Evolutionary conservation across 495 filamentous ascomycete genomes (phyloP), one percentile per base, ranked within the genome.

Genomic region (Aspergillus saccharolyticus): DNA sequence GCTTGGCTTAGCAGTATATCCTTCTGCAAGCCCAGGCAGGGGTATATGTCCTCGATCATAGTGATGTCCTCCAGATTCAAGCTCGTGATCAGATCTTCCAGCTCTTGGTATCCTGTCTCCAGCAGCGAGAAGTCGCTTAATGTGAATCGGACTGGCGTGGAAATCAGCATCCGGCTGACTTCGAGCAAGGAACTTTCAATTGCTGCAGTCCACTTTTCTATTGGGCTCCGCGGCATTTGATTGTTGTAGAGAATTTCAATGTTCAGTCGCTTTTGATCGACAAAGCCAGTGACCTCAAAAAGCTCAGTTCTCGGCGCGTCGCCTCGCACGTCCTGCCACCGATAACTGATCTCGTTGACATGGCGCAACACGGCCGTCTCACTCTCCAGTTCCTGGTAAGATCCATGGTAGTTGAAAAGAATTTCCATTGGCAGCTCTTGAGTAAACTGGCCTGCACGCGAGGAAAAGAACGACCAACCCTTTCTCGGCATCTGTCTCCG

Each of bases 391-490:
- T 80, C 75, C 48, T 83, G 80, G 53, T 77, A 68, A 4, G 73
- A 69, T 0, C 81, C 83, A 14, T 78, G 67, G 59, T 86, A 85
- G 55, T 80, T 84, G 60, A 87, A 83, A 16, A 80, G 74, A 28
- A 86, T 71, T 65, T 88, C 85, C 22, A 84, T 70, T 8, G 80
- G 82, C 68, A 71, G 78, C 12, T 79, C 75, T 5, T 62, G 50
- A 28, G 67, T 53, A 54, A 78, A 63, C 4, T 28, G 16, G 4
- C 58, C 54, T 2, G 7, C 33, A 2, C 53, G 56, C 18, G 52
- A 57, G 6, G 68, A 52, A 53, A 68, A 72, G 30, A 66, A 68
- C 9, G 58, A 47, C 49, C 59, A 49, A 10, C 70, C 71, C 53
- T 71, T 71, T 3, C 52, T 55, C 20, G 66, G 63, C 0, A 69